Conservation (phyloP, 768 basidiomycete species). For the Austroboletus festivus region DNA sequence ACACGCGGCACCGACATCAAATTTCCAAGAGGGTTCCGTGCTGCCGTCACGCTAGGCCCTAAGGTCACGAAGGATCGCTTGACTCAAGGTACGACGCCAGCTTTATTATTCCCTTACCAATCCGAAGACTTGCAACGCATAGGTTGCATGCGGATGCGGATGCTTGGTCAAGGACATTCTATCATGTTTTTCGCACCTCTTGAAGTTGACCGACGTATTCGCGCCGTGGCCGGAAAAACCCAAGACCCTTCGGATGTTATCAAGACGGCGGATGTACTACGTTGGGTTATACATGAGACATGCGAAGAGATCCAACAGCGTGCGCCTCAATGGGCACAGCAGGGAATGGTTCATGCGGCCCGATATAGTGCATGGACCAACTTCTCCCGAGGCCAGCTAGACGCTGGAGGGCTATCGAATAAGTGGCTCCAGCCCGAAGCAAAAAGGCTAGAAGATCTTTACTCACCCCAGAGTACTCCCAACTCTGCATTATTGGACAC, state of each 20-base stretch:
- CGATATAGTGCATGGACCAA: background rate
- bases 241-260: background rate
- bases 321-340: background rate
- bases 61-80: background rate
- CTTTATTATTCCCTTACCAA: too few relatives aligned
- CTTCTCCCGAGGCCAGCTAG: background rate
- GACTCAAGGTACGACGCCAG: background rate
- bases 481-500: background rate
- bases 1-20: background rate
- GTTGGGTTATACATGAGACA: background rate
- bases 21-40: too few relatives aligned
- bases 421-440: too few relatives aligned
- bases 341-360: background rate
- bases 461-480: background rate
- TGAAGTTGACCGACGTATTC: background rate
- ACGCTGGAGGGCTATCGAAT: too few relatives aligned
- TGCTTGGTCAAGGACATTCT: background rate
- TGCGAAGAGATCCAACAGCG: background rate
- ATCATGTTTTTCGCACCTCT: background rate
- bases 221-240: background rate
- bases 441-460: background rate
- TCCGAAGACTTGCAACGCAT: background rate
- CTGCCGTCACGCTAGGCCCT: background rate
- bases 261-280: background rate
- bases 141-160: background rate